Conservation (phyloP, 257 asterid species). For the Echites panduratus region DNA sequence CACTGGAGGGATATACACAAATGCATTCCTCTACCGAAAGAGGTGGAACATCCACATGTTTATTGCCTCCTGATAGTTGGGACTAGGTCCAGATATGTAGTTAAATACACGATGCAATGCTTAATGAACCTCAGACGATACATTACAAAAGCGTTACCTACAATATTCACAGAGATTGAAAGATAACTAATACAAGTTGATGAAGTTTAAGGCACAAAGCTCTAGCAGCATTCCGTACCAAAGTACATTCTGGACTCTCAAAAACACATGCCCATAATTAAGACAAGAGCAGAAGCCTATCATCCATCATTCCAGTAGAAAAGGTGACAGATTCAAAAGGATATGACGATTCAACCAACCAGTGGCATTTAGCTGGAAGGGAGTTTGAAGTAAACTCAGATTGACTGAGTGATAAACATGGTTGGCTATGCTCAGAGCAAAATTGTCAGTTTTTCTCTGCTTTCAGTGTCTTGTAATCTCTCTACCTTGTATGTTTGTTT, state of each 20-base stretch:
- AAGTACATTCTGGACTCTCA: slow-evolving; percentile 10
- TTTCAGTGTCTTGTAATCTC: neutral
- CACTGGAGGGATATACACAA: neutral
- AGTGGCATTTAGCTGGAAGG: neutral
- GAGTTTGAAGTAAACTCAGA: neutral
- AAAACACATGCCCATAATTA: slow-evolving; percentile 7
- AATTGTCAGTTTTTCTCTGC: slow-evolving; percentile 6
- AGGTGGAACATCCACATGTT: neutral
- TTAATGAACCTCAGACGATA: neutral
- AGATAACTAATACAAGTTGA: neutral
- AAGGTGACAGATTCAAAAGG: neutral
- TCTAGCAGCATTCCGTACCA: neutral
- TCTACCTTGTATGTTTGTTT: neutral
- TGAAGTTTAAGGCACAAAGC: neutral
- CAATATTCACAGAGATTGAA: slow-evolving; percentile 3
- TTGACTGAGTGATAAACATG: neutral
- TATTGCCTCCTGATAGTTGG: neutral
- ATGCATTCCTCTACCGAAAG: neutral
- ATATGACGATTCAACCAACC: neutral
- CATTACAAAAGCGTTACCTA: slow-evolving; percentile 2
- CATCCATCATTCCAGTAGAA: neutral
- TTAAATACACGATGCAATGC: neutral
- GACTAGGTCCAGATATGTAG: neutral
- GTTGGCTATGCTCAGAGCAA: slow-evolving; percentile 4
- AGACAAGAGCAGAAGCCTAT: slow-evolving; percentile 13